These are phyloP conservation scores for Nissolia schottii DNA, from an alignment of 306 rosid species.

Conservation along the genomic window DNA sequence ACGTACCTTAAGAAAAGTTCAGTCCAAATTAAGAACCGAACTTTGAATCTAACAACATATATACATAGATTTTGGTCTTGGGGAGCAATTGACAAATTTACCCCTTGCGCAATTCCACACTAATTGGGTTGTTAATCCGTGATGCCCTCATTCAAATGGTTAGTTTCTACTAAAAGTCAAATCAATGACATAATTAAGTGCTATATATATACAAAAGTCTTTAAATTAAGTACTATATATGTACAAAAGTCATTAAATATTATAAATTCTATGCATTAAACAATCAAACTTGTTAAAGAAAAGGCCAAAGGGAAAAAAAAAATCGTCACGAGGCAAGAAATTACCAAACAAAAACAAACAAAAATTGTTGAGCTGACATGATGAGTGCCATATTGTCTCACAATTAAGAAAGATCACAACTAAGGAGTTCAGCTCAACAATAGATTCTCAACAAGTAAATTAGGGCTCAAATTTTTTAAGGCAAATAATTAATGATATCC, in stretches of 20 bases:
- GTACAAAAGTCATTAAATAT: not conserved
- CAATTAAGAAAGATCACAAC: not conserved
- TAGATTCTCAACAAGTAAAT: not conserved
- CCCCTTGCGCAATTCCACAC: not conserved
- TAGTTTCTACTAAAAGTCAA: not conserved
- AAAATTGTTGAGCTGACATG: slow-evolving; percentile 5
- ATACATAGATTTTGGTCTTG: not conserved
- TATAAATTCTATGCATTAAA: not conserved
- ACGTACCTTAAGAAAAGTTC: not conserved
- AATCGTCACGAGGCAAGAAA: not conserved
- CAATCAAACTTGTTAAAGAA: too few relatives aligned
- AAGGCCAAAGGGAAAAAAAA: too few relatives aligned
- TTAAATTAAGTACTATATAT: not conserved
- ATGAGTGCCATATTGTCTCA: not conserved
- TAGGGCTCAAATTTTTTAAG: not conserved
- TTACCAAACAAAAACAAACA: slow-evolving; percentile 12
- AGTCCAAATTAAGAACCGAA: not conserved
- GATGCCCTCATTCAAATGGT: not conserved
- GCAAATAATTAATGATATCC: not conserved
- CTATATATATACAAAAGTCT: not conserved
- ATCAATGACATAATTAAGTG: not conserved
- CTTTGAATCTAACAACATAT: not conserved
- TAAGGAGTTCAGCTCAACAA: not conserved
- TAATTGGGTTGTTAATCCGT: not conserved
- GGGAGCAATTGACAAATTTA: not conserved